These are phyloP conservation scores for Monilinia laxa DNA, from an alignment of 2,329 filamentous ascomycete genomes.

Conservation along the genomic window DNA sequence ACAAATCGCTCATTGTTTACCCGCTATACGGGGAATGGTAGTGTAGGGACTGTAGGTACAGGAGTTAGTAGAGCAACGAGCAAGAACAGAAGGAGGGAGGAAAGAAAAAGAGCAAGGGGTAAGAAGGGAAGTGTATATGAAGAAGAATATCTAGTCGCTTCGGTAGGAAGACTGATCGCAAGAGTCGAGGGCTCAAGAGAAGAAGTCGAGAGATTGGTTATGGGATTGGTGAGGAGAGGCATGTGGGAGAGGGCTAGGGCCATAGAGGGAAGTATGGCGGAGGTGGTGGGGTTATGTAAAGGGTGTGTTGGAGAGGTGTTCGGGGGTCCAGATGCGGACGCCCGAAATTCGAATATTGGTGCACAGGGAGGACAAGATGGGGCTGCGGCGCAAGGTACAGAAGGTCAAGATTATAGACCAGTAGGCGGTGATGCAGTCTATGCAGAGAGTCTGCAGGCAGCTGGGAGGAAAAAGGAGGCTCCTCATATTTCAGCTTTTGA, in stretches of 20 bases:
- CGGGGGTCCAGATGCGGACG: conserved; percentile 29
- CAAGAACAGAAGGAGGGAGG: conserved; percentile 85
- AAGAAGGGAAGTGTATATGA: conserved; percentile 98
- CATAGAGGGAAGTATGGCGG: conserved; percentile 69
- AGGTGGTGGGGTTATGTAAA: conserved; percentile 70
- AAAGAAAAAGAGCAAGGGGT: conserved; percentile 89
- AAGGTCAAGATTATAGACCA: conserved; percentile 34
- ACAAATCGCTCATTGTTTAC: conserved; percentile 91
- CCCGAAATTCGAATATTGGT: conserved; percentile 13
- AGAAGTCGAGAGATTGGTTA: conserved; percentile 74
- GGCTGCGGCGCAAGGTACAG: background rate
- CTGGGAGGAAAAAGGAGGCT: conserved; percentile 36
- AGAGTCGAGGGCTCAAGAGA: conserved; percentile 67
- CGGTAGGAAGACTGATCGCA: conserved; percentile 78
- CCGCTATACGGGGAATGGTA: conserved; percentile 72
- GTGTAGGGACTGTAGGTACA: conserved; percentile 62
- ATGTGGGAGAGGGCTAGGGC: conserved; percentile 87
- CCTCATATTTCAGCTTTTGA: conserved; percentile 44
- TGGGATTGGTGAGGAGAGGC: conserved; percentile 71
- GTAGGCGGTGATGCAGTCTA: conserved; percentile 40
- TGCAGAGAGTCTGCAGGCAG: conserved; percentile 39
- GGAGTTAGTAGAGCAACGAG: conserved; percentile 75
- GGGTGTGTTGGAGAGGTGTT: conserved; percentile 72
- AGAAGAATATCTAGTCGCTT: conserved; percentile 93
- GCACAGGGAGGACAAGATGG: background rate